phyloP scores from a whole-genome alignment of 768 basidiomycete genomes.

The Tricholoma terreum region DNA sequence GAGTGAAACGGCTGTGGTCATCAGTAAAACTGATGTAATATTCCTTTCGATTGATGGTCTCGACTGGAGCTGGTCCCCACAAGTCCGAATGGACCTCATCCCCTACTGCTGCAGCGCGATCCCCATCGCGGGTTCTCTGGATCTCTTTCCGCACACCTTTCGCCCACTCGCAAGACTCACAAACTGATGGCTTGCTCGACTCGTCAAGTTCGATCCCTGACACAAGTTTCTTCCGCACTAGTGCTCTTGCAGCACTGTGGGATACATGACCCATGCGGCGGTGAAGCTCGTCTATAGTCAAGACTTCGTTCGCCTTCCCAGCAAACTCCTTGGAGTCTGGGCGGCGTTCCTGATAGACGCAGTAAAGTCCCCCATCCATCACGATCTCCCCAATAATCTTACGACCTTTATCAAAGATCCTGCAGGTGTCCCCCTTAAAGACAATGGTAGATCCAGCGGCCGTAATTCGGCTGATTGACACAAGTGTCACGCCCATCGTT shows the following conservation, averaged over 20 bases:
- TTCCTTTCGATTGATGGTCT: conserved; percentile 15
- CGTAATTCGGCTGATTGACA: conserved; percentile 6
- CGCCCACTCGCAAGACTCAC: conserved; percentile 27
- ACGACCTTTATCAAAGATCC: conserved; percentile 9
- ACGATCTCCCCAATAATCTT: conserved; percentile 7
- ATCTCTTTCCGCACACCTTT: conserved; percentile 27
- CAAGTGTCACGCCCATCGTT: conserved; percentile 4
- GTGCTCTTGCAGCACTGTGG: conserved; percentile 15
- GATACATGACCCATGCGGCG: conserved; percentile 26
- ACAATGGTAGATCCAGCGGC: background rate
- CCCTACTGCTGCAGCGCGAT: conserved; percentile 22
- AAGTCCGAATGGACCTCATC: conserved; percentile 34
- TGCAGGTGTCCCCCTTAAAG: conserved; percentile 8
- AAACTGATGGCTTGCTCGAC: conserved; percentile 18
- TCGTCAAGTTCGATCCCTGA: conserved; percentile 24
- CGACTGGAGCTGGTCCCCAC: conserved; percentile 32
- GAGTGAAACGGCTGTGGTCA: conserved; percentile 19
- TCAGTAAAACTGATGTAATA: conserved; percentile 37
- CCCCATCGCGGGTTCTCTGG: conserved; percentile 19
- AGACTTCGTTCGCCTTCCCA: conserved; percentile 2
- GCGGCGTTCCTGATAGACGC: background rate
- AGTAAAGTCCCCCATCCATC: conserved; percentile 12
- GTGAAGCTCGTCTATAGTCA: conserved; percentile 22
- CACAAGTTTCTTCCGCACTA: conserved; percentile 24
- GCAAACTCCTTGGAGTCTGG: background rate